phyloP scores from a whole-genome alignment of 2,329 filamentous ascomycete species.

The Hypoxylon sp. region DNA sequence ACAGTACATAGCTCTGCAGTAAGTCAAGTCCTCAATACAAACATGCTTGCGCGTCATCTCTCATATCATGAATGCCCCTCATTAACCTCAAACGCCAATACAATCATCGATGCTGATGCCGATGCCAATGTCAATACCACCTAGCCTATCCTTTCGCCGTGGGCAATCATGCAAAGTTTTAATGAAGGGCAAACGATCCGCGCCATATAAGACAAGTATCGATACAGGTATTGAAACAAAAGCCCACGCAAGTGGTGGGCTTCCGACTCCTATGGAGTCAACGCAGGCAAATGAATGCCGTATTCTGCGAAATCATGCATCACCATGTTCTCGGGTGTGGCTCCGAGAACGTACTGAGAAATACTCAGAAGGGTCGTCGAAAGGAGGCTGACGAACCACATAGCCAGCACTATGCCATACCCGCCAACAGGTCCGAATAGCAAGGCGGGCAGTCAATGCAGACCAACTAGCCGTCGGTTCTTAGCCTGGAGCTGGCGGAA shows the following conservation, averaged over 20 bases:
- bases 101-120: background rate
- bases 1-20: background rate
- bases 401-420: conserved; percentile 22
- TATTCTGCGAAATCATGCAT: conserved; percentile 6
- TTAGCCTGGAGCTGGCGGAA: conserved; percentile 50
- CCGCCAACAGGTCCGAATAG: conserved; percentile 28
- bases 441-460: conserved; percentile 49
- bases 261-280: background rate
- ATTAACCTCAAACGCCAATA: background rate
- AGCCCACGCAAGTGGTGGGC: background rate
- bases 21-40: background rate
- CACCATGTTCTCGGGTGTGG: background rate
- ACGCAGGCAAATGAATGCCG: background rate
- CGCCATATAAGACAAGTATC: background rate
- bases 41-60: background rate
- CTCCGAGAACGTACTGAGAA: conserved; percentile 8
- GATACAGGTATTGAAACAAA: conserved; percentile 10
- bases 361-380: conserved; percentile 8
- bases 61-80: background rate
- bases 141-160: background rate
- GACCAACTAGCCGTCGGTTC: conserved; percentile 49
- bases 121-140: background rate
- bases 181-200: background rate
- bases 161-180: background rate
- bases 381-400: conserved; percentile 21